phyloP scores from a whole-genome alignment of 768 basidiomycete genomes.

The Tephrocybe sp. region DNA sequence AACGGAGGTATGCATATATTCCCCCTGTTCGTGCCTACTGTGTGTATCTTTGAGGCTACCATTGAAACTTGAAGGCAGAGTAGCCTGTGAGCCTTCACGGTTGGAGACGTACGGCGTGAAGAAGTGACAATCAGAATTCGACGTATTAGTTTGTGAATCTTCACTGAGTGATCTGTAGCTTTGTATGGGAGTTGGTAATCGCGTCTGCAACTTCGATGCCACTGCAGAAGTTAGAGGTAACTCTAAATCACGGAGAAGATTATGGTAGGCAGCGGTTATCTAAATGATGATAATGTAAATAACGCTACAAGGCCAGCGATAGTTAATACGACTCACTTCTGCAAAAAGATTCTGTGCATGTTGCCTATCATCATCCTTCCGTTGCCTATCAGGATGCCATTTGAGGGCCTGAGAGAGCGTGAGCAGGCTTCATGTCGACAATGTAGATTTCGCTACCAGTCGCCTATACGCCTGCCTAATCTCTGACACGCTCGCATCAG shows the following conservation, averaged over 20 bases:
- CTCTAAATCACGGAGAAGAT: conserved; percentile 40
- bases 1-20: neutral
- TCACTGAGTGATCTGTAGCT: conserved; percentile 17
- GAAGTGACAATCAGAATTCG: conserved; percentile 26
- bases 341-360: conserved; percentile 53
- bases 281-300: too few species aligned
- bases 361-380: conserved; percentile 48
- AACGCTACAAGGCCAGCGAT: too few species aligned
- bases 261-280: conserved; percentile 57
- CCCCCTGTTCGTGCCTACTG: neutral
- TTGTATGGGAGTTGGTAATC: conserved; percentile 14
- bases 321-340: conserved; percentile 56
- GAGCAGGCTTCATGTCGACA: conserved; percentile 18
- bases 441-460: conserved; percentile 38
- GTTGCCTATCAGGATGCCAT: conserved; percentile 71
- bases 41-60: conserved; percentile 21
- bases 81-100: conserved; percentile 23
- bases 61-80: conserved; percentile 26
- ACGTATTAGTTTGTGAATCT: conserved; percentile 21
- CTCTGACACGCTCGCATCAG: conserved; percentile 41
- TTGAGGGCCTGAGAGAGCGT: conserved; percentile 43
- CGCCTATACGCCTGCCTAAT: conserved; percentile 53
- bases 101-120: conserved; percentile 21
- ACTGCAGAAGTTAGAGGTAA: conserved; percentile 12
- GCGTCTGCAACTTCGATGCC: conserved; percentile 8